These are phyloP conservation scores for Stemphylium beticola DNA, from an alignment of 2,329 filamentous ascomycete genomes.

Conservation along the genomic window DNA sequence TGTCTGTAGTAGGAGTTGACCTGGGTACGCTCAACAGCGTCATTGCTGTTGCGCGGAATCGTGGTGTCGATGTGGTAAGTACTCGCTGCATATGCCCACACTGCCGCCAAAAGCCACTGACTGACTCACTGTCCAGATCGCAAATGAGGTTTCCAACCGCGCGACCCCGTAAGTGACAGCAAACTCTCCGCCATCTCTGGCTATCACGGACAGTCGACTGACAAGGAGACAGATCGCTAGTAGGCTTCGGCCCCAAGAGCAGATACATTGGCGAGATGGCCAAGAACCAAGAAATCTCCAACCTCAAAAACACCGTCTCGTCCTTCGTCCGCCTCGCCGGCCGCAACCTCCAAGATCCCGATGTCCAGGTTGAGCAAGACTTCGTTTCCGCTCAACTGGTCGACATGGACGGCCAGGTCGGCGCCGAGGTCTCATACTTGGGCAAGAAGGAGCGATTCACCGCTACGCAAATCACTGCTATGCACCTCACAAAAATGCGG, in stretches of 20 bases:
- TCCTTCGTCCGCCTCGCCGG: constrained; percentile 92
- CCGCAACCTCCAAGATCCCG: constrained; percentile 84
- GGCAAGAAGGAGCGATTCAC: constrained; percentile 96
- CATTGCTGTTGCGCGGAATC: constrained; percentile 95
- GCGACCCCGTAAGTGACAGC: constrained; percentile 82
- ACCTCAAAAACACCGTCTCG: constrained; percentile 97
- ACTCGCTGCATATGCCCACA: constrained; percentile 7
- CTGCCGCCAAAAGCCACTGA: constrained; percentile 6
- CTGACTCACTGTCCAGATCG: constrained; percentile 68
- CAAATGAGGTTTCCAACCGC: constrained; percentile 99
- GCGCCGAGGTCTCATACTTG: constrained; percentile 89
- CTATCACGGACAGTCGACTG: constrained; percentile 14
- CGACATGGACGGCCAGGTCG: constrained; percentile 92
- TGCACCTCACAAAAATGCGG: constrained; percentile 96
- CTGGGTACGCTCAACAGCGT: constrained; percentile 97
- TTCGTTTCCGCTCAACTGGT: constrained; percentile 85
- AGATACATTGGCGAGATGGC: constrained; percentile 94
- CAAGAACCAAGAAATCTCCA: constrained; percentile 99
- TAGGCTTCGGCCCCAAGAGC: constrained; percentile 92
- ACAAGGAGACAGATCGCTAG: constrained; percentile 68
- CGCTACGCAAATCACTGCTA: constrained; percentile 90
- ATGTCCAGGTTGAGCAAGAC: constrained; percentile 90
- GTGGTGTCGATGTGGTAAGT: constrained; percentile 98
- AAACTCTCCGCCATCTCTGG: constrained; percentile 19
- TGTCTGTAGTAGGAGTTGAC: constrained; percentile 81